Percentiles rank a stretch among this genome's conserved stretches.
These are phyloP conservation scores for Citrullus mucosospermus DNA, from an alignment of 306 rosid species.

Conservation along the genomic window DNA sequence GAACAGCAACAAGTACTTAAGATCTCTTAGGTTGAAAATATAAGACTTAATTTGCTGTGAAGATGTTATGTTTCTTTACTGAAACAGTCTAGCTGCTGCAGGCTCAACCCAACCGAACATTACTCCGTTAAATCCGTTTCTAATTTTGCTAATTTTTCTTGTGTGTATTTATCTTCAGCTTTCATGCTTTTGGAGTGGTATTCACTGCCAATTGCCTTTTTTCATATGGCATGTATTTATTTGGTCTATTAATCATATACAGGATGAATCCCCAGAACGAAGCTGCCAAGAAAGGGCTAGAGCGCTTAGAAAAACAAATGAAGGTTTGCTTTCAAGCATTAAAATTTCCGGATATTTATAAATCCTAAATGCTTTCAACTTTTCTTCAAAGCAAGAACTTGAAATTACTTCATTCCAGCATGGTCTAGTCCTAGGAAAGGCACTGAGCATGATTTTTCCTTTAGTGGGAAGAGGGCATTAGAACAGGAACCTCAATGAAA, in stretches of 20 bases:
- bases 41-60: not conserved
- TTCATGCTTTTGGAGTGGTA: not conserved
- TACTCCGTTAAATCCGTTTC: not conserved
- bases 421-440: not conserved
- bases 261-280: slow-evolving; percentile 91
- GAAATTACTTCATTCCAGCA: slow-evolving; percentile 3
- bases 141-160: not conserved
- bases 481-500: not conserved
- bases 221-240: not conserved
- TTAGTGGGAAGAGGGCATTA: not conserved
- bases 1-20: not conserved
- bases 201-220: not conserved
- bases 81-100: not conserved
- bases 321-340: slow-evolving; percentile 40
- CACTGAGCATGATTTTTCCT: not conserved
- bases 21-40: not conserved
- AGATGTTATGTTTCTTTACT: not conserved
- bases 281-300: slow-evolving; percentile 90
- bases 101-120: not conserved
- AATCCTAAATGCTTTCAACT: not conserved
- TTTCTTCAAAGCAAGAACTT: not conserved
- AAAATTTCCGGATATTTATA: not conserved
- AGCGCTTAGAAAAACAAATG: slow-evolving; percentile 94
- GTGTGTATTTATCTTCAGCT: not conserved
- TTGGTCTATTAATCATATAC: slow-evolving; percentile 18